Percentiles rank a stretch among this genome's conserved stretches.
These are phyloP conservation scores for Lepiota venenata DNA, from an alignment of 768 basidiomycete species.

Conservation along the genomic window DNA sequence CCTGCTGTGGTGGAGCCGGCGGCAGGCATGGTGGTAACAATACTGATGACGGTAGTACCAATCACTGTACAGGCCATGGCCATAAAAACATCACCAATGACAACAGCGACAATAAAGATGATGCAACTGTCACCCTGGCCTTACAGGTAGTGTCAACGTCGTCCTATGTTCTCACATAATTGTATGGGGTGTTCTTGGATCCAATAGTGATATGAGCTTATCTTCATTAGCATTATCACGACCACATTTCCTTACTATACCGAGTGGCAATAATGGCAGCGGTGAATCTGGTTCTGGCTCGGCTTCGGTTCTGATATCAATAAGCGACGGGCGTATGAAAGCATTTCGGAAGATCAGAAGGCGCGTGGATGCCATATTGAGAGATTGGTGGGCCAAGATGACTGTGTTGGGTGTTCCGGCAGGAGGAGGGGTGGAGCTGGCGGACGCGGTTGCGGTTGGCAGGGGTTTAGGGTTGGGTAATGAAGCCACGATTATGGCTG, in stretches of 20 bases:
- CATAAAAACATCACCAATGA: no score
- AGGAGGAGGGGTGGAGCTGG: background rate
- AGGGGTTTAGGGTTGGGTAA: background rate
- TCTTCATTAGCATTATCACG: background rate
- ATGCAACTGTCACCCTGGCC: background rate
- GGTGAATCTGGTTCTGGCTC: background rate
- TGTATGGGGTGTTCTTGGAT: background rate
- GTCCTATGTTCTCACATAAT: background rate
- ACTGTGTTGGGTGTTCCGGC: background rate
- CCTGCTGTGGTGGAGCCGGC: background rate
- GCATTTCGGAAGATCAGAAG: background rate
- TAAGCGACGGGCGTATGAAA: background rate
- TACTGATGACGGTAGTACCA: no score
- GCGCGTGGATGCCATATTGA: background rate
- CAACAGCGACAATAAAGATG: no score
- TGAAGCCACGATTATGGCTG: background rate
- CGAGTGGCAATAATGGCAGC: no score
- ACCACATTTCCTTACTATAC: no score
- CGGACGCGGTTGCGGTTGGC: background rate
- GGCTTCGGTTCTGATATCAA: no score
- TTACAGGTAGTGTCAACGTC: conserved; percentile 4
- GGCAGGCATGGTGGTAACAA: no score
- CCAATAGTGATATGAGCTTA: background rate
- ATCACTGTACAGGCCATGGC: no score
- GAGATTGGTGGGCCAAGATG: background rate